Percentiles rank a stretch among this genome's conserved stretches.
Conservation (phyloP, 2,329 filamentous ascomycete genomes). For the Penicillium corylophilum region DNA sequence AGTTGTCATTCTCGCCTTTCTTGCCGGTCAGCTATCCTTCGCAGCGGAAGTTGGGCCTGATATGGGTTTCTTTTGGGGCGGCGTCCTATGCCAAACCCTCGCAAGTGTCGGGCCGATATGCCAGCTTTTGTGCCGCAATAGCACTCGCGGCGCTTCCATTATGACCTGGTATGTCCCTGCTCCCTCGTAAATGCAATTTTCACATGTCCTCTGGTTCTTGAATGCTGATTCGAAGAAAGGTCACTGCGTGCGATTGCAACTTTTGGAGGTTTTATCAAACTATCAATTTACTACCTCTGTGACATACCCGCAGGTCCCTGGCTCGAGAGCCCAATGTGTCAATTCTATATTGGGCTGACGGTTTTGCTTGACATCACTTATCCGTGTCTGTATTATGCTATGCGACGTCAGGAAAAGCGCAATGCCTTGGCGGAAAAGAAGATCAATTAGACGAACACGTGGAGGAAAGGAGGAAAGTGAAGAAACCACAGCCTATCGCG, state of each 20-base stretch:
- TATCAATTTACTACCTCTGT: too few relatives aligned
- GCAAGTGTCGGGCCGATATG: slow-evolving; percentile 2
- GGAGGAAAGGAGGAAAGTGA: too few relatives aligned
- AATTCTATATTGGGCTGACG: background rate
- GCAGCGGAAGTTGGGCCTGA: slow-evolving; percentile 1
- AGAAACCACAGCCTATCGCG: too few relatives aligned
- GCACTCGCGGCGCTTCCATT: slow-evolving; percentile 4
- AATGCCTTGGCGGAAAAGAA: too few relatives aligned
- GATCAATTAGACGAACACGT: too few relatives aligned
- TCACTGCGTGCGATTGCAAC: too few relatives aligned
- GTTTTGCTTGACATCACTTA: background rate
- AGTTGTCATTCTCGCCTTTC: background rate
- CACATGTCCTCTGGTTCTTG: too few relatives aligned
- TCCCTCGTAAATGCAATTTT: too few relatives aligned
- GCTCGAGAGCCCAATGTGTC: background rate
- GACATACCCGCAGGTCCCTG: background rate
- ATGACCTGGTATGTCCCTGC: slow-evolving; percentile 4
- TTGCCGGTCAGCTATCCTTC: background rate
- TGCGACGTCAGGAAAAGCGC: too few relatives aligned
- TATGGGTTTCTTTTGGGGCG: background rate
- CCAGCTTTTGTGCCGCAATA: slow-evolving; percentile 3
- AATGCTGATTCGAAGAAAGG: too few relatives aligned
- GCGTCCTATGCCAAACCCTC: slow-evolving; percentile 3
- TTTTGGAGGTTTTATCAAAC: too few relatives aligned
- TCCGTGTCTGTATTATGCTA: background rate